Conservation (phyloP, 345 rosid genomes). For the Brassica rapa region DNA sequence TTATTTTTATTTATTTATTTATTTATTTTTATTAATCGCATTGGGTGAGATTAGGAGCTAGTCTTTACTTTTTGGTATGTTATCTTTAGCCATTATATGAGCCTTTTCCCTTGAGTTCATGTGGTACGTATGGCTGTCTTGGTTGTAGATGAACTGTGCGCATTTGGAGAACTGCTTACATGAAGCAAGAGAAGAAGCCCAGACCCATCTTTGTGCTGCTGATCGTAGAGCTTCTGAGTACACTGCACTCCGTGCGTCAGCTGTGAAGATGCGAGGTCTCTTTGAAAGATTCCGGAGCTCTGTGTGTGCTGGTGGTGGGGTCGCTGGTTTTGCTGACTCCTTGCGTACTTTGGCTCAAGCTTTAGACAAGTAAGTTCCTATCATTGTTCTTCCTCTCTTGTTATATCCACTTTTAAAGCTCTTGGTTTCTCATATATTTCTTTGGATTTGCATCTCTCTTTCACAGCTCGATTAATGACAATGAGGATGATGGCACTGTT, state of each 20-base stretch:
- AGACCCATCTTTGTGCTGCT: conserved; percentile 93
- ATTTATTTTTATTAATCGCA: no score
- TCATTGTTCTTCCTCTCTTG: background rate
- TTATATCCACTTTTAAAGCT: conserved; percentile 6
- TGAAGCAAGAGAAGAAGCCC: conserved; percentile 99
- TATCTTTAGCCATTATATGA: background rate
- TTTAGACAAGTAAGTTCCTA: conserved; percentile 72
- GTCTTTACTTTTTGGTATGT: conserved; percentile 11
- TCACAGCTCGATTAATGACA: conserved; percentile 67
- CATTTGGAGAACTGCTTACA: conserved; percentile 97
- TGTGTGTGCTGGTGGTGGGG: conserved; percentile 63
- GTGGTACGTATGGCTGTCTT: conserved; percentile 21
- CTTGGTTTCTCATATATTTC: conserved; percentile 18
- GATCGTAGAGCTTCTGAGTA: conserved; percentile 89
- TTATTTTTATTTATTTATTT: background rate
- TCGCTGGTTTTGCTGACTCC: conserved; percentile 77
- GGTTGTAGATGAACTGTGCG: conserved; percentile 90
- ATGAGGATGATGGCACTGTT: conserved; percentile 70
- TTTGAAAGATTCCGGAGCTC: conserved; percentile 77
- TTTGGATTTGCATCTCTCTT: conserved; percentile 26
- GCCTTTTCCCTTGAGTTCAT: no score
- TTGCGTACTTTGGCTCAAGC: conserved; percentile 81
- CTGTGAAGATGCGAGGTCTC: conserved; percentile 81
- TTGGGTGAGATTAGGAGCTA: background rate
- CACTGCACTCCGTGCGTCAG: conserved; percentile 74